These are phyloP conservation scores for Orobanche coerulescens DNA, from an alignment of 257 asterid species.

Conservation along the genomic window DNA sequence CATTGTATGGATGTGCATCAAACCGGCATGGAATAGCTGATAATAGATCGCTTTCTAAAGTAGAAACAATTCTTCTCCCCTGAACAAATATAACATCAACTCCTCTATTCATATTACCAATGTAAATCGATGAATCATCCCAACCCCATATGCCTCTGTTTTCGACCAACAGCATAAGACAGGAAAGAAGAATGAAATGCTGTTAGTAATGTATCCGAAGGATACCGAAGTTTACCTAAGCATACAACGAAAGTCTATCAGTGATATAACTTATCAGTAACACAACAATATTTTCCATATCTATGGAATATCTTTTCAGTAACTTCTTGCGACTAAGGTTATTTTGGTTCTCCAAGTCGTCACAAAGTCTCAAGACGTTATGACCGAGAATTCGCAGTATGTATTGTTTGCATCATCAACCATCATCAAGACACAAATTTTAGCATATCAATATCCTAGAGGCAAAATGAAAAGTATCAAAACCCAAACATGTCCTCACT, in stretches of 20 bases:
- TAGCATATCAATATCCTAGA: neutral
- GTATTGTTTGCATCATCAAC: neutral
- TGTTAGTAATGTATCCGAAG: slow-evolving; percentile 1
- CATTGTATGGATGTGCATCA: slow-evolving; percentile 45
- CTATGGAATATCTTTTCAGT: neutral
- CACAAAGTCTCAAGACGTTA: neutral
- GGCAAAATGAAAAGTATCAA: neutral
- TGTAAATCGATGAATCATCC: slow-evolving; percentile 80
- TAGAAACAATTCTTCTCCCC: slow-evolving; percentile 28
- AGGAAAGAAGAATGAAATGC: neutral
- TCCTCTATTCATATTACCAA: slow-evolving; percentile 74
- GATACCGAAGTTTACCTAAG: neutral
- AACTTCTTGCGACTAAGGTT: neutral
- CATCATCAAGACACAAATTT: neutral
- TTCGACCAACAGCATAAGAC: slow-evolving; percentile 10
- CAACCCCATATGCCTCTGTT: slow-evolving; percentile 93
- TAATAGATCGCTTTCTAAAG: slow-evolving; percentile 56
- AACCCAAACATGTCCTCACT: no score
- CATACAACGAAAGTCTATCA: neutral
- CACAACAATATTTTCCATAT: neutral
- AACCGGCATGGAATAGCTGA: slow-evolving; percentile 67
- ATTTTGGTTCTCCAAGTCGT: neutral
- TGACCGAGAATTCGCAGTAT: neutral
- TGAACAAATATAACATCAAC: slow-evolving; percentile 53
- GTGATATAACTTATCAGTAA: neutral